Evolutionary conservation across 1,139 yeast species (phyloP), one percentile per base, ranked within the genome.

Genomic region (Saccharomyces uvarum): DNA sequence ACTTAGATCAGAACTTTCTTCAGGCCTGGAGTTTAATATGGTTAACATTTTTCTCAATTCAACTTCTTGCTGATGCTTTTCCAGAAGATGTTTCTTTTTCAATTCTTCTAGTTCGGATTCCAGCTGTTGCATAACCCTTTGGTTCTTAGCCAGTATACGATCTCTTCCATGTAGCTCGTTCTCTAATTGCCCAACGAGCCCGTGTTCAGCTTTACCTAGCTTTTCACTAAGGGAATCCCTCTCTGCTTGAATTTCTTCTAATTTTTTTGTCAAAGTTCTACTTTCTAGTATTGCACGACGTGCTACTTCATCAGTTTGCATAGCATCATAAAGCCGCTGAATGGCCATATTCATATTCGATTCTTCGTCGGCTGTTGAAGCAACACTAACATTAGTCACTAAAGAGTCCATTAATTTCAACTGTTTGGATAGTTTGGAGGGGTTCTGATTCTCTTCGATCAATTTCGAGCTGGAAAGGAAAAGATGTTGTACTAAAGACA

Each of bases 271-370:
- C 48, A 85, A 79, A 29, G 80, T 83, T 60, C 84, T 83, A 16
- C 86, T 84, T 61, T 91, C 97, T 49, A 79, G 71, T 54, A 86
- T 75, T 0, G 97, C 96, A 56, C 85, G 78, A 54, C 87, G 77
- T 21, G 96, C 97, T 70, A 86, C 87, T 57, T 90, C 97, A 70
- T 93, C 99, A 0, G 97, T 88, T 62, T 85, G 85, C 70, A 91
- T 78, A n/a, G 90, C 80, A 53, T 89, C 83, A 58, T 83, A 78
- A 54, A 93, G 76, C 58, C 86, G 77, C 65, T 89, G 95, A 46
- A 93, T 87, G 0, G 96, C 91, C 61, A 89, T 83, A 52, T 88
- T 89, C 63, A 90, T 79, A 4, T 90, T 88, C 7, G 91, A 79
- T 47, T 86, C 88, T 58, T 85, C 84, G 61, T 86, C 86, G 11